Conservation (phyloP, 2,329 filamentous ascomycete species). For the Fusarium tuaranense region DNA sequence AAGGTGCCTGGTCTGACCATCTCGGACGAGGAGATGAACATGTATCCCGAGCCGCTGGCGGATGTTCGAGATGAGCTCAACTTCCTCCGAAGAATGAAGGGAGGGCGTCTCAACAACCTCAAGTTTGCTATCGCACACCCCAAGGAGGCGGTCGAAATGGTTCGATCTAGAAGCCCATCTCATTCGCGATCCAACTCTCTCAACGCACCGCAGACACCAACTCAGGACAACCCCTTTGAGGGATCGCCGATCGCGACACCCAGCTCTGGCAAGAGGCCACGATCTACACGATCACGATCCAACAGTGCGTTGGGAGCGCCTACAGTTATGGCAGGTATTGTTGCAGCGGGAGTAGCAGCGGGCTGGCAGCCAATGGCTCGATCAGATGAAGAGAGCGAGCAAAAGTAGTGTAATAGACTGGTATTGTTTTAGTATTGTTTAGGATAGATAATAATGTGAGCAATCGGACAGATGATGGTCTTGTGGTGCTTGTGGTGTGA, state of each 20-base stretch:
- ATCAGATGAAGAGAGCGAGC: conserved; percentile 41
- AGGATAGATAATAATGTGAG: conserved; percentile 31
- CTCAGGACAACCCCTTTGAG: conserved; percentile 63
- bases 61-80: conserved; percentile 85
- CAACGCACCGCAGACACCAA: conserved; percentile 71
- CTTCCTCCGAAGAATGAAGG: conserved; percentile 84
- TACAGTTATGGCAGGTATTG: conserved; percentile 85
- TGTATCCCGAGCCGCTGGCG: conserved; percentile 77
- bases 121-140: conserved; percentile 83
- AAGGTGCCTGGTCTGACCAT: conserved; percentile 68
- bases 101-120: conserved; percentile 83
- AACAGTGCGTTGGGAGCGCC: conserved; percentile 81
- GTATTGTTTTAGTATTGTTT: conserved; percentile 40
- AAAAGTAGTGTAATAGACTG: conserved; percentile 36
- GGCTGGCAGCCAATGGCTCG: conserved; percentile 76
- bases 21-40: conserved; percentile 75
- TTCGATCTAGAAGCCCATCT: conserved; percentile 72
- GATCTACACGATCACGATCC: conserved; percentile 73
- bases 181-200: conserved; percentile 74
- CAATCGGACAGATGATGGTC: neutral
- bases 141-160: conserved; percentile 72
- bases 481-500: neutral
- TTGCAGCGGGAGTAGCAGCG: conserved; percentile 80
- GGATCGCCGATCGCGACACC: conserved; percentile 64
- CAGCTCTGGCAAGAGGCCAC: conserved; percentile 73